Conservation (phyloP, 2,329 filamentous ascomycete species). For the Colletotrichum tofieldiae region DNA sequence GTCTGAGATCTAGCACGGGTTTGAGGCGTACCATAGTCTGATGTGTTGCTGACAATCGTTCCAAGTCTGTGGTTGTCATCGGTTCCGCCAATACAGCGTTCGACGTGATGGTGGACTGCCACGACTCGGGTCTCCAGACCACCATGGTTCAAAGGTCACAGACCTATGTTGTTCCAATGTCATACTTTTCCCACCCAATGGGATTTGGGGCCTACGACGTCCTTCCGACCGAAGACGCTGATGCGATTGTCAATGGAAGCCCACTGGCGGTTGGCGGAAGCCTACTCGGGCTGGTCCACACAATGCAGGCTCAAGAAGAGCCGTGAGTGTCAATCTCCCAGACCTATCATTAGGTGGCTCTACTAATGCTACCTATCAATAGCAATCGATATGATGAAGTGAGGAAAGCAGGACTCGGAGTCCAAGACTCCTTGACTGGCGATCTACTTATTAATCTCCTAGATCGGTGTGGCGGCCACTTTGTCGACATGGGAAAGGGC, state of each 20-base stretch:
- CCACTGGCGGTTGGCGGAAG: constrained; percentile 34
- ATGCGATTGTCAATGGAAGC: constrained; percentile 41
- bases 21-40: accelerated
- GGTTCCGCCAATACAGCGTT: constrained; percentile 62
- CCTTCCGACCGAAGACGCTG: constrained; percentile 44
- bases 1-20: neutral
- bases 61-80: constrained; percentile 51
- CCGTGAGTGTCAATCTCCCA: constrained; percentile 41
- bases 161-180: constrained; percentile 53
- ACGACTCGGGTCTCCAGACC: constrained; percentile 49
- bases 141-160: constrained; percentile 55
- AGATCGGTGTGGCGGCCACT: constrained; percentile 54
- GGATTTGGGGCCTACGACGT: constrained; percentile 52
- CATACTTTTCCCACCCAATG: constrained; percentile 48
- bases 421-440: constrained; percentile 32
- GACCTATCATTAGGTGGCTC: neutral
- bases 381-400: constrained; percentile 37
- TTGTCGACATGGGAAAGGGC: constrained; percentile 53
- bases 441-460: constrained; percentile 45
- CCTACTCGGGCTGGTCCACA: constrained; percentile 23
- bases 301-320: constrained; percentile 22
- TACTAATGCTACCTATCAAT: neutral
- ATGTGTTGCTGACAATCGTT: neutral
- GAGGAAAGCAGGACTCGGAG: constrained; percentile 16
- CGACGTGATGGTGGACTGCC: constrained; percentile 55